phyloP scores from a whole-genome alignment of 176 grass and related monocot genomes.

The Eremochloa ophiuroides region DNA sequence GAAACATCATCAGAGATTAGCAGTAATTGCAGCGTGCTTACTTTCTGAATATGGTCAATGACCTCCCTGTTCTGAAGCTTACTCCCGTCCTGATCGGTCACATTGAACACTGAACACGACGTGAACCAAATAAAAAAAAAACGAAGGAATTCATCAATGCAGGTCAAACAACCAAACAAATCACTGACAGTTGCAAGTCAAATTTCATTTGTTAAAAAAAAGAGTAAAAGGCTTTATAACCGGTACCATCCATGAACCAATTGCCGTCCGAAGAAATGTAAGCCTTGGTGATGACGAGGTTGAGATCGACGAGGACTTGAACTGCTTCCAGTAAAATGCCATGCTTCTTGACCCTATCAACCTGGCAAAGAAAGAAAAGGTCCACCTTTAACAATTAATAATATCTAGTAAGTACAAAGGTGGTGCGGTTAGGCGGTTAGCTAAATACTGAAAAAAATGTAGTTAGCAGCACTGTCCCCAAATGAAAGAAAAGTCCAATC shows the following conservation, averaged over 20 bases:
- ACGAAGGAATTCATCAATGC: not conserved
- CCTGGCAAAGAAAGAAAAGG: slow-evolving; percentile 17
- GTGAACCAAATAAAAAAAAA: slow-evolving; percentile 27
- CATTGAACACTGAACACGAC: slow-evolving; percentile 67
- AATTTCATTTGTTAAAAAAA: not conserved
- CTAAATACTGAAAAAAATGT: not conserved
- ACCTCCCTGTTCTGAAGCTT: slow-evolving; percentile 41
- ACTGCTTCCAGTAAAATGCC: slow-evolving; percentile 48
- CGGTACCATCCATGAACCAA: slow-evolving; percentile 56
- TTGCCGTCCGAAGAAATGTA: slow-evolving; percentile 55
- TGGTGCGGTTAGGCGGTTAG: not conserved
- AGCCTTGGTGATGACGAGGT: slow-evolving; percentile 46
- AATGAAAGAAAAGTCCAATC: not conserved
- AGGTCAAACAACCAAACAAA: not conserved
- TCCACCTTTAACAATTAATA: not conserved
- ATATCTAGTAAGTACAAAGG: not conserved
- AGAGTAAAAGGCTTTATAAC: too few relatives aligned
- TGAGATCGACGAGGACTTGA: slow-evolving; percentile 47
- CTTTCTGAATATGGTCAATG: slow-evolving; percentile 55
- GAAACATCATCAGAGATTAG: not conserved
- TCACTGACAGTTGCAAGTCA: not conserved
- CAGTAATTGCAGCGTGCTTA: slow-evolving; percentile 12
- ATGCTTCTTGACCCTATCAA: slow-evolving; percentile 45
- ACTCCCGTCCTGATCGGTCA: slow-evolving; percentile 51
- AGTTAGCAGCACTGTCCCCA: not conserved